Evolutionary conservation across 768 basidiomycete species (phyloP), one percentile per base, ranked within the genome.

Genomic region (Lactarius hatsudake): DNA sequence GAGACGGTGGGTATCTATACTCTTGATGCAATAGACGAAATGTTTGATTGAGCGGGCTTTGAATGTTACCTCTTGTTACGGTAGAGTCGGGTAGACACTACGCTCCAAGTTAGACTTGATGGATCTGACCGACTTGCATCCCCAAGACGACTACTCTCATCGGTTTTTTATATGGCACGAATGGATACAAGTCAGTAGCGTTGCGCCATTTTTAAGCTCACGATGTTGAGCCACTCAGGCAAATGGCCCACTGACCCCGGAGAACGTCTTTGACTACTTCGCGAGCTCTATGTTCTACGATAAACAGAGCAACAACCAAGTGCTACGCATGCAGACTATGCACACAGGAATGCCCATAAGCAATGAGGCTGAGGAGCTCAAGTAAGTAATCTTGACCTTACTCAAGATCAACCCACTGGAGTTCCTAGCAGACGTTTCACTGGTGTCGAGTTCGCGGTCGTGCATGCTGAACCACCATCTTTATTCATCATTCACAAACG

Each of bases 281-380:
- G 81, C 89, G 15, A 86, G 86, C 0, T 94, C 93, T 34, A 94
- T 94, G 86, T 96, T 94, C 80, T 96, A 94, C 75, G 94, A 96
- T 78, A 93, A 93, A 76, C 90, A 92, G 78, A 94, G 91, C 79
- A 95, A 90, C 77, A 96, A 96, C 76, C 91, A 94, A 72, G 87
- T 91, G 36, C 79, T 96, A 54, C 89, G 93, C 72, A 96, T 96
- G 94, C 94, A 96, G 77, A 95, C 92, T 0, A 88, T 90, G 79
- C 89, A 93, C 73, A 90, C 90, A 0, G 92, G 89, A n/a, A 79
- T 85, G 34, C 85, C 89, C 12, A 78, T 93, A 64, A 79, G 82
- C 9, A 89, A 95, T 71, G 94, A 95, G 75, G 87, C 88, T 12
- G 91, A 91, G 69, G 92, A 96, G 74, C 86, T 96, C 69, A 93